Percentiles rank a stretch among this genome's conserved stretches.
Conservation (phyloP, 176 grass and related monocot genomes). For the Melocanna baccifera region DNA sequence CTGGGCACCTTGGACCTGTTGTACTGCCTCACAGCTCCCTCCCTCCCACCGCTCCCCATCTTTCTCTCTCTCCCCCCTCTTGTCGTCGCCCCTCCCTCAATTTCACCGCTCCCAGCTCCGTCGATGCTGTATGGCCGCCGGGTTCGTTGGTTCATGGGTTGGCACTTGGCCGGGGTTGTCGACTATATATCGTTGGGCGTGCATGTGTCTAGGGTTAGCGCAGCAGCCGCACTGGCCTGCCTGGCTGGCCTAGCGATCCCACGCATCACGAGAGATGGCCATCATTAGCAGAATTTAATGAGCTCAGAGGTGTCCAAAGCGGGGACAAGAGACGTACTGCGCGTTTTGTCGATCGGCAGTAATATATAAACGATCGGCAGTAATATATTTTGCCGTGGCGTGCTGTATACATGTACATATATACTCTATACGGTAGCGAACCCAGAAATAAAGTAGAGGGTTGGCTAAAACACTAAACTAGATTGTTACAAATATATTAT, state of each 20-base stretch:
- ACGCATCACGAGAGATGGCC: slow-evolving; percentile 49
- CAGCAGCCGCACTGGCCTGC: background rate
- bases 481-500: too few species aligned
- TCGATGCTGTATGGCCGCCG: background rate
- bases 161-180: background rate
- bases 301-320: background rate
- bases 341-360: slow-evolving; percentile 5
- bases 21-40: slow-evolving; percentile 59
- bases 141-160: background rate
- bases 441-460: too few species aligned
- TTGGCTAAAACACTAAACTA: too few species aligned
- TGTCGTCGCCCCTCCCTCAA: background rate
- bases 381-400: background rate
- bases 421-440: background rate
- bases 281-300: slow-evolving; percentile 52
- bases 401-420: background rate
- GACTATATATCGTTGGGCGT: background rate
- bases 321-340: slow-evolving; percentile 8
- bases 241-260: slow-evolving; percentile 17
- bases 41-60: slow-evolving; percentile 29
- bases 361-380: too few species aligned
- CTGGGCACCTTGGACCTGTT: slow-evolving; percentile 74
- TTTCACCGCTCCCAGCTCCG: background rate
- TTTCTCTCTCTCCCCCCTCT: background rate
- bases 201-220: background rate